Conservation (phyloP, 2,329 filamentous ascomycete genomes). For the Nakataea oryzae region DNA sequence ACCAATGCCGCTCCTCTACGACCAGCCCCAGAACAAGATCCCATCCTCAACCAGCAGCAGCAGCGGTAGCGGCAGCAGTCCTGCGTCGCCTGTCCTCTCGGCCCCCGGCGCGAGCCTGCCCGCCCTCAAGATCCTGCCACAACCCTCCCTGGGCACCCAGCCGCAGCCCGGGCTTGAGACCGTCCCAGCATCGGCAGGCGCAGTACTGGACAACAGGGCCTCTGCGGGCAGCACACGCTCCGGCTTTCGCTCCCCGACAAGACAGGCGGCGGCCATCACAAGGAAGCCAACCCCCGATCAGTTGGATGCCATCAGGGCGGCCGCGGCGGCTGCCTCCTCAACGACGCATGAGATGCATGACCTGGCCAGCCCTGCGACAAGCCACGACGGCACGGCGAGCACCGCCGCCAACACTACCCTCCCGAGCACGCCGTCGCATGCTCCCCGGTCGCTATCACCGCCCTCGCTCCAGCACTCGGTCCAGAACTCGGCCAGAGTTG, state of each 20-base stretch:
- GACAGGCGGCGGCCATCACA: slow-evolving; percentile 22
- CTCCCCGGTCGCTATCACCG: slow-evolving; percentile 20
- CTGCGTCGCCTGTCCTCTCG: not conserved
- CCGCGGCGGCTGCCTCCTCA: too few species aligned
- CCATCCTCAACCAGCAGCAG: not conserved
- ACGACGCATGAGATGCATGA: slow-evolving; percentile 11
- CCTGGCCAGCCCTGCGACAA: slow-evolving; percentile 10
- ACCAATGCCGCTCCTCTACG: not conserved
- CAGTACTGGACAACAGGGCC: slow-evolving; percentile 11
- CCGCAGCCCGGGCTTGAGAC: not conserved
- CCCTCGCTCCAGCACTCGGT: slow-evolving; percentile 35
- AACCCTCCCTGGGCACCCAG: slow-evolving; percentile 9
- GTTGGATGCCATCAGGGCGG: slow-evolving; percentile 18
- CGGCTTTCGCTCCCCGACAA: slow-evolving; percentile 15
- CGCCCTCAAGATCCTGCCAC: slow-evolving; percentile 14
- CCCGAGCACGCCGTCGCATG: slow-evolving; percentile 6
- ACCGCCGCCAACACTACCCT: not conserved
- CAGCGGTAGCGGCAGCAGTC: not conserved
- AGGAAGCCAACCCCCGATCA: slow-evolving; percentile 58
- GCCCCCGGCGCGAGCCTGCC: slow-evolving; percentile 14
- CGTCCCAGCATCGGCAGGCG: not conserved
- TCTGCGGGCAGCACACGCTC: slow-evolving; percentile 16
- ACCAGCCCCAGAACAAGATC: slow-evolving; percentile 5
- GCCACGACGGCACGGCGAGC: not conserved
- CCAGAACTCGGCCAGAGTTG: slow-evolving; percentile 31